Evolutionary conservation across 2,329 filamentous ascomycete genomes (phyloP), one percentile per base, ranked within the genome.

Genomic region (Gnomoniopsis sp.): DNA sequence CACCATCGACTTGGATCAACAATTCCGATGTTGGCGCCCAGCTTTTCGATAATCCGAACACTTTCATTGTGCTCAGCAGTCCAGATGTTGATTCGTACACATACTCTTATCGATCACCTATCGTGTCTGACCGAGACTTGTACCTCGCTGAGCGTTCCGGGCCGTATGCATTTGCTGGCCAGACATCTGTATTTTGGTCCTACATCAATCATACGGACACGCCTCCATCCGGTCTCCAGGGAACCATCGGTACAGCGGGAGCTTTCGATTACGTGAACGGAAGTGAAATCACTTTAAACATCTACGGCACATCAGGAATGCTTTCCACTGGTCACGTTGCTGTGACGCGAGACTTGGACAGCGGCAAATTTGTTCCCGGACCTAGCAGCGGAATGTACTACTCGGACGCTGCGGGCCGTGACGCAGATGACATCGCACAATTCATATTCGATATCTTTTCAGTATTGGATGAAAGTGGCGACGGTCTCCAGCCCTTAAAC

Each of bases 1-100:
- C 65, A 2, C 68, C 70, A 8, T 69, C 74, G 0, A 65, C 64
- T 22, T 83, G 79, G 79, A 74, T 84, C 59, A 75, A 78, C 65
- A 80, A 79, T 65, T 72, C 72, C 0, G 71, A 74, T 4, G 75
- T 84, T 3, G 81, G 81, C 47, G 69, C 74, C 15, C 76, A 76
- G 36, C 75, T 83, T 30, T 84, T 82, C 62, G 80, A 83, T 65
- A 84, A 83, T 64, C 79, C 81, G 6, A 82, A 83, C 61, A 83
- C 80, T 1, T 81, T 79, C 61, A 79, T 82, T 66, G 76, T 79
- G 63, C 70, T 82, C 1, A 72, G 72, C 1, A 69, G 69, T 3
- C 71, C 77, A 1, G 62, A 68, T 2, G 67, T 84, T 50, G 57
- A 75, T n/a, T 79, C 80, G 0, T 83, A 80, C 66, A 69, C 65